Base-by-base conservation (phyloP, 2,329 filamentous ascomycete species). In the Penicillium frequentans region DNA sequence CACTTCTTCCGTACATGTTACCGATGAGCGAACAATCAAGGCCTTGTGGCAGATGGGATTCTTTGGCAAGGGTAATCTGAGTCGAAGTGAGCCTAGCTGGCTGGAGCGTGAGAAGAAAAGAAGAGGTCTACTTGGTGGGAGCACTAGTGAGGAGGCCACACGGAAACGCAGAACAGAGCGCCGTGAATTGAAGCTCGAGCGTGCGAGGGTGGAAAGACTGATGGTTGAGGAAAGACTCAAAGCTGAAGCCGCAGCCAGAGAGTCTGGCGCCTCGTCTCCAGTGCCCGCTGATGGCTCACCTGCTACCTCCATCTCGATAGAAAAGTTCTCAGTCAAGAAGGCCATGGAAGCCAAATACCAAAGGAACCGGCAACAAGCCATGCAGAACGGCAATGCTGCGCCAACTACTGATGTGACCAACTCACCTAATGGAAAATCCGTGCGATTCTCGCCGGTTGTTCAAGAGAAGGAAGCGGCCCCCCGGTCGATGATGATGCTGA, bases 41-140 rank as follows among this genome's bases (percentile, higher is more conserved):
- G 91, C 88, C 1, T 76, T 99, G 24, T 99, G 96, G 95, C 90
- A 96, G 75, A 91, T 96, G 78, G 95, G 95, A 5, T 99, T 99
- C 76, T 99, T 93, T 75, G 96, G 96, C 48, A 97, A 97, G 75
- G 95, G 95, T 45, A 93, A 82, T 66, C 79, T 98, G 57, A 97
- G 93, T 78, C 86, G 96, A 67, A 97, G 93, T 80, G 93, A 99
- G 73, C 93, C 93, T 3, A 95, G 87, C 65, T 99, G 95, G 95
- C 75, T 96, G 50, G 90, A 90, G 62, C 83, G 90, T 61, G 91
- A 96, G 74, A 89, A 90, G 73, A 86, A 88, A 27, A 84, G 88
- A 50, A 82, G 82, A 57, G 90, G 90, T 11, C 75, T 87, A 16
- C 77, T 86, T 26, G 83, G 85, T 31, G 80, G 78, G 24, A 82